A percentile compares a stretch with the other conserved stretches of the same genome.
These are phyloP conservation scores for Acarospora socialis DNA, from an alignment of 2,329 filamentous ascomycete genomes.

Conservation along the genomic window DNA sequence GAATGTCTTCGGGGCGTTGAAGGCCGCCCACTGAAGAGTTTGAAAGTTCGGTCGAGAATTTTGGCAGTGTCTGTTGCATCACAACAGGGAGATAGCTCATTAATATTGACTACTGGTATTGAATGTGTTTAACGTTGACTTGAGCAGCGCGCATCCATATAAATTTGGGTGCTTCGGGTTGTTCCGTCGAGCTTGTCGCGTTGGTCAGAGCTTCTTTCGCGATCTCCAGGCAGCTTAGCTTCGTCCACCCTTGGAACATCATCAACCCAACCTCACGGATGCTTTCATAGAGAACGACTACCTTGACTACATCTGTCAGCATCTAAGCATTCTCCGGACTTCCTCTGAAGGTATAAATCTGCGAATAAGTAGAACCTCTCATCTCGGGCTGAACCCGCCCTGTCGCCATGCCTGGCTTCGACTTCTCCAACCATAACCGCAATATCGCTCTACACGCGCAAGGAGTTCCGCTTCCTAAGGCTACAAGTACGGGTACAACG, in stretches of 20 bases:
- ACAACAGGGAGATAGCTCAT: too few relatives aligned
- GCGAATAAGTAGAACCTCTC: too few relatives aligned
- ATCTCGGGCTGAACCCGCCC: conserved; percentile 3
- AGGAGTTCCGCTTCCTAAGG: conserved; percentile 90
- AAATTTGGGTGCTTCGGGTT: too few relatives aligned
- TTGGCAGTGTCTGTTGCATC: too few relatives aligned
- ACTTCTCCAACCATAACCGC: conserved; percentile 99
- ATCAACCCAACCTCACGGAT: not conserved
- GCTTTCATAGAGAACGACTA: not conserved
- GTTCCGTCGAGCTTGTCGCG: conserved; percentile 1
- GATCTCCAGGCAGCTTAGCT: conserved; percentile 4
- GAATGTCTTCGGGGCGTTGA: conserved; percentile 29
- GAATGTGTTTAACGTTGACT: too few relatives aligned
- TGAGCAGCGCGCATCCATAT: too few relatives aligned
- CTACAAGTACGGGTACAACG: conserved; percentile 95
- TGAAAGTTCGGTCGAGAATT: conserved; percentile 28
- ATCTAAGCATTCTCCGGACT: too few relatives aligned
- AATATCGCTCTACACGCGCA: conserved; percentile 90
- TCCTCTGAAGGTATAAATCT: too few relatives aligned
- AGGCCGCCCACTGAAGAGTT: conserved; percentile 29
- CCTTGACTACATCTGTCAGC: too few relatives aligned
- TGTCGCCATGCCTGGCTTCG: conserved; percentile 79
- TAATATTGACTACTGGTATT: too few relatives aligned
- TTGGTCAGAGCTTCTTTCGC: not conserved
- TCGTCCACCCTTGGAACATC: conserved; percentile 3